phyloP scores from a whole-genome alignment of 108 stramenopile species.

The Cylindrotheca closterium region DNA sequence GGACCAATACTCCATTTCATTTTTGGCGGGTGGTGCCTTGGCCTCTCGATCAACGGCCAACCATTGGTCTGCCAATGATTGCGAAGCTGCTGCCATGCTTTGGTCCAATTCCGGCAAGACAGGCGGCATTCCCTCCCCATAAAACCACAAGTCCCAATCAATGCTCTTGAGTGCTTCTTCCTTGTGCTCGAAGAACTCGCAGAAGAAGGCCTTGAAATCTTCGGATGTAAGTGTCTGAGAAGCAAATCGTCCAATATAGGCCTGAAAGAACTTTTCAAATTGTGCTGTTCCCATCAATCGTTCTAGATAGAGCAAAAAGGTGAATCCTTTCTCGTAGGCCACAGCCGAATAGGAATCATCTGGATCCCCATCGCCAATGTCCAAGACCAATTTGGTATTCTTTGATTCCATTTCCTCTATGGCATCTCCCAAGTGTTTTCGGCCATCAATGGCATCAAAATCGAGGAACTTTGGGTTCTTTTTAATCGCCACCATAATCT shows the following conservation, averaged over 20 bases:
- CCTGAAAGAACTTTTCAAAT: conserved; percentile 87
- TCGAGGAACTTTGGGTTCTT: conserved; percentile 70
- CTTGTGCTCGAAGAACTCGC: conserved; percentile 49
- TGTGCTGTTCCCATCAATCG: conserved; percentile 67
- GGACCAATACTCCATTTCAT: conserved; percentile 61
- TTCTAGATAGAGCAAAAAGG: conserved; percentile 86
- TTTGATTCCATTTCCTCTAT: conserved; percentile 56
- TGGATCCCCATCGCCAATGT: conserved; percentile 89
- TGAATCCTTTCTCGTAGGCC: conserved; percentile 87
- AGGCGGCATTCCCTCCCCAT: conserved; percentile 83
- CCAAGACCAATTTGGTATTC: conserved; percentile 76
- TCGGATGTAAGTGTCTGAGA: conserved; percentile 71
- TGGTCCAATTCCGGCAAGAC: conserved; percentile 72
- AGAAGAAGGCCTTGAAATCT: conserved; percentile 78
- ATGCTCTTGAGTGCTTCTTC: conserved; percentile 24
- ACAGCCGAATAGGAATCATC: conserved; percentile 93
- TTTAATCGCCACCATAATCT: conserved; percentile 88
- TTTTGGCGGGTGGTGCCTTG: conserved; percentile 22
- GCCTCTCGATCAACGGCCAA: conserved; percentile 41
- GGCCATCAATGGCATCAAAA: conserved; percentile 87
- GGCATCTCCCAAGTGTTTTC: conserved; percentile 60
- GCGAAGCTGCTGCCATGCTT: conserved; percentile 63
- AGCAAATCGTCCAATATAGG: conserved; percentile 82
- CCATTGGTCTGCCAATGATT: conserved; percentile 77
- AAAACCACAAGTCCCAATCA: conserved; percentile 89